Conservation (phyloP, 139 green algal genomes). For the Zygnema cylindricum region DNA sequence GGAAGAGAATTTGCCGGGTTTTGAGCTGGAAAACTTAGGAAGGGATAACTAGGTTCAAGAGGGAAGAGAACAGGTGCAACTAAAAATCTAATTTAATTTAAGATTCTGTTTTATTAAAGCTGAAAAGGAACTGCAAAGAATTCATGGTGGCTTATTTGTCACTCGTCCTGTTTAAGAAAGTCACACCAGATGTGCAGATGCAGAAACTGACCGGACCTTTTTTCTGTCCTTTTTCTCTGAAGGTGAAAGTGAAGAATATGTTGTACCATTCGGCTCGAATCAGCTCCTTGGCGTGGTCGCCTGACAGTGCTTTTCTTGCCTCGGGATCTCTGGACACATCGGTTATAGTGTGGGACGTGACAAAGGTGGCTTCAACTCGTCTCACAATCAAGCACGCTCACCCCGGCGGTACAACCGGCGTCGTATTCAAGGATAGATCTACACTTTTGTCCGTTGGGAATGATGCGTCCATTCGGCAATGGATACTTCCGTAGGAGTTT, state of each 20-base stretch:
- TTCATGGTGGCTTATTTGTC: too few relatives aligned
- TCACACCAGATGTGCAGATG: too few relatives aligned
- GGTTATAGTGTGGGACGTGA: constrained; percentile 62
- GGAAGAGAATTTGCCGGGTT: too few relatives aligned
- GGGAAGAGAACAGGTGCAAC: too few relatives aligned
- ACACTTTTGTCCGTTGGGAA: constrained; percentile 47
- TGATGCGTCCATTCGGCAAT: constrained; percentile 58
- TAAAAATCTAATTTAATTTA: too few relatives aligned
- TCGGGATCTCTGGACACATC: constrained; percentile 62
- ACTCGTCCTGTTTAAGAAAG: too few relatives aligned
- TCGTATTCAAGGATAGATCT: constrained; percentile 40
- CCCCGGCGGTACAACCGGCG: constrained; percentile 37
- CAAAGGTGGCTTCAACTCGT: constrained; percentile 29
- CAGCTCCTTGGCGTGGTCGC: constrained; percentile 59
- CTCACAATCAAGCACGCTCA: constrained; percentile 61
- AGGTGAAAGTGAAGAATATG: constrained; percentile 61
- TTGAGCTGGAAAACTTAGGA: too few relatives aligned
- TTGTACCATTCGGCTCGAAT: constrained; percentile 63
- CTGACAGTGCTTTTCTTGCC: constrained; percentile 30
- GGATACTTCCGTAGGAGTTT: constrained; percentile 40
- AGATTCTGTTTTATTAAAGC: too few relatives aligned
- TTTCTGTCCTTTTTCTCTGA: too few relatives aligned
- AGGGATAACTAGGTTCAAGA: too few relatives aligned
- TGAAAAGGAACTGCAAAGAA: too few relatives aligned
- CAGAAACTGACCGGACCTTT: too few relatives aligned